phyloP scores from a whole-genome alignment of 495 filamentous ascomycete genomes.

The Trichoderma reesei region DNA sequence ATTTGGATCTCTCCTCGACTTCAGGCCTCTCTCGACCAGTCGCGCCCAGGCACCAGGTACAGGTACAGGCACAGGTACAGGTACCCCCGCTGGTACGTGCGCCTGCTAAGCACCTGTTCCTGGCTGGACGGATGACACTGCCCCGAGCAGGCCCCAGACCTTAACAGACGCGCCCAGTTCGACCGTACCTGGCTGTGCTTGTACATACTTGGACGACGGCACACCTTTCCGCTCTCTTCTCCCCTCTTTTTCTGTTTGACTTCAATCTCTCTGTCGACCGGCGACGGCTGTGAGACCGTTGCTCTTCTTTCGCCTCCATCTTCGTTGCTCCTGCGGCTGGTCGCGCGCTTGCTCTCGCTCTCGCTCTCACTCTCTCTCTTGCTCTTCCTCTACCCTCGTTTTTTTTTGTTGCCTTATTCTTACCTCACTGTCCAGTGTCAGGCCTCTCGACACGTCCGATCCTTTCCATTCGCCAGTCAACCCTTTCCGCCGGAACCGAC shows the following conservation, averaged over 20 bases:
- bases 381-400: background rate
- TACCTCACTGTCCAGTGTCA: background rate
- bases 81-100: background rate
- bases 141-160: too few relatives aligned
- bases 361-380: background rate
- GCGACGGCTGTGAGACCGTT: background rate
- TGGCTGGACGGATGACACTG: too few relatives aligned
- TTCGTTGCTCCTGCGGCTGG: slow-evolving; percentile 5
- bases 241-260: background rate
- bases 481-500: background rate
- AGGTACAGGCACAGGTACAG: background rate
- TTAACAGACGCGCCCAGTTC: too few relatives aligned
- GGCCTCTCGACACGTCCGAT: background rate
- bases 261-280: background rate
- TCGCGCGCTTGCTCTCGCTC: background rate
- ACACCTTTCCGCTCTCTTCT: background rate
- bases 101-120: too few relatives aligned
- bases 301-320: background rate
- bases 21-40: background rate
- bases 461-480: background rate
- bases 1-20: too few relatives aligned
- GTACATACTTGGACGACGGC: background rate
- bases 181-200: too few relatives aligned
- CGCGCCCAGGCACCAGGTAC: background rate
- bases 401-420: background rate